These are phyloP conservation scores for Bromus sterilis DNA, from an alignment of 176 grass and related monocot species.

Conservation along the genomic window DNA sequence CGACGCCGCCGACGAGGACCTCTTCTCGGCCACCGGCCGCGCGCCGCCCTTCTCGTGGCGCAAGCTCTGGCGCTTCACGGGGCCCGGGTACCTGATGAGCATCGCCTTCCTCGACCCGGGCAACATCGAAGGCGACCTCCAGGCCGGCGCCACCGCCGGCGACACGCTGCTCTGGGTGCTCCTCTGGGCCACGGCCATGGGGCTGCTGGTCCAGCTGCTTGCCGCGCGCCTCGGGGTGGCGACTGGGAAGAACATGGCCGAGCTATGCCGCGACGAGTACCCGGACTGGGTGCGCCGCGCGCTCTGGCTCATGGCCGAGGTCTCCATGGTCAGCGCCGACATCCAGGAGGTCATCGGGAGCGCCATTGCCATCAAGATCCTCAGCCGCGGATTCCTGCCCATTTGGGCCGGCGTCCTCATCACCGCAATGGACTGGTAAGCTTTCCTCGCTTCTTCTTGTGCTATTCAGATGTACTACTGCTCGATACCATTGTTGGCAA, in stretches of 20 bases:
- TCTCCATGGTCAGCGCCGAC: slow-evolving; percentile 79
- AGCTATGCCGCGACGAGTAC: slow-evolving; percentile 87
- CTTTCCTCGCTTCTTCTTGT: not conserved
- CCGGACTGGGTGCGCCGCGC: slow-evolving; percentile 50
- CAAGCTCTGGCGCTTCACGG: slow-evolving; percentile 83
- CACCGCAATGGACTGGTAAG: slow-evolving; percentile 74
- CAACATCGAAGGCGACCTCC: slow-evolving; percentile 86
- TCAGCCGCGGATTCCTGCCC: slow-evolving; percentile 54
- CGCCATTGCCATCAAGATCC: slow-evolving; percentile 85
- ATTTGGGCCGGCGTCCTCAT: slow-evolving; percentile 86
- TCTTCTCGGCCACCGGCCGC: not conserved
- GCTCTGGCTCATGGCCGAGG: slow-evolving; percentile 88
- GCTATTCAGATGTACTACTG: not conserved
- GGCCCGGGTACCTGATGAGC: slow-evolving; percentile 85
- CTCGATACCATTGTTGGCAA: not conserved
- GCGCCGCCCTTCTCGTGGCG: slow-evolving; percentile 66
- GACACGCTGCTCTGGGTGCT: slow-evolving; percentile 74
- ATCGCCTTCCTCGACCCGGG: slow-evolving; percentile 91
- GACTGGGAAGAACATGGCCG: slow-evolving; percentile 71
- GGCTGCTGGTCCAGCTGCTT: slow-evolving; percentile 78
- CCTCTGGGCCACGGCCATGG: slow-evolving; percentile 72
- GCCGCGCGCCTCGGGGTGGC: slow-evolving; percentile 69
- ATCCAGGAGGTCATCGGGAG: slow-evolving; percentile 96
- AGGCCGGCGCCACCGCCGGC: slow-evolving; percentile 72
- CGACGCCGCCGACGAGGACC: slow-evolving; percentile 9